These are phyloP conservation scores for Starmerella apicola DNA, from an alignment of 805 yeast species.

Conservation along the genomic window DNA sequence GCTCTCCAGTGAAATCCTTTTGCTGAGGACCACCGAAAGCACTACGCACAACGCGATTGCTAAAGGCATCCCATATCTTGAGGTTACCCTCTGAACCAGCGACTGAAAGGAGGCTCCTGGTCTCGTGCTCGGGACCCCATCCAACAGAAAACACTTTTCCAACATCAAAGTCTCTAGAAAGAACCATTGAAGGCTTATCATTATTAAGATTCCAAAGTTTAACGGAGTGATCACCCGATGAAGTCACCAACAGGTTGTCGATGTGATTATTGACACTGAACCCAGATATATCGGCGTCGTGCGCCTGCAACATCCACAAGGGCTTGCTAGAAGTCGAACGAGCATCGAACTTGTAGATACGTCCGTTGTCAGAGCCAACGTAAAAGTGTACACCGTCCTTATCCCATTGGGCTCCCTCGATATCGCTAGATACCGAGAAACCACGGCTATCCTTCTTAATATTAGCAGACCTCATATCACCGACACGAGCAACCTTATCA, in stretches of 20 bases:
- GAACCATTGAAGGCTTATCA: slow-evolving; percentile 66
- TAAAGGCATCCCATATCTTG: slow-evolving; percentile 86
- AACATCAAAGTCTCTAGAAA: slow-evolving; percentile 83
- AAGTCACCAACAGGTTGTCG: slow-evolving; percentile 66
- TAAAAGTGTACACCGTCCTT: slow-evolving; percentile 43
- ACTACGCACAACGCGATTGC: slow-evolving; percentile 64
- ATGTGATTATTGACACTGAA: slow-evolving; percentile 55
- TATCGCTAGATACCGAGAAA: slow-evolving; percentile 60
- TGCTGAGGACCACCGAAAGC: slow-evolving; percentile 38
- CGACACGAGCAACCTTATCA: slow-evolving; percentile 59
- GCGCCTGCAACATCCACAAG: slow-evolving; percentile 93
- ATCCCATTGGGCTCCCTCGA: slow-evolving; percentile 71
- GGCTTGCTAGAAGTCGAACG: slow-evolving; percentile 49
- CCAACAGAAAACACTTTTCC: slow-evolving; percentile 78
- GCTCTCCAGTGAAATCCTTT: slow-evolving; percentile 8
- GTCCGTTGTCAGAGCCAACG: slow-evolving; percentile 88
- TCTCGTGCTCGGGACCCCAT: slow-evolving; percentile 80
- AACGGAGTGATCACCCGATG: slow-evolving; percentile 75
- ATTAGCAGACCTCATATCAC: slow-evolving; percentile 71
- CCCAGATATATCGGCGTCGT: slow-evolving; percentile 84
- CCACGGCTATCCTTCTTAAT: slow-evolving; percentile 44
- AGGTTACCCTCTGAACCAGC: slow-evolving; percentile 81
- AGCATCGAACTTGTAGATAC: slow-evolving; percentile 77
- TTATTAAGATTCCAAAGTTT: slow-evolving; percentile 75
- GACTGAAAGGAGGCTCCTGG: slow-evolving; percentile 67